phyloP scores from a whole-genome alignment of 352 stramenopile species.

The Globisporangium takayamanum region DNA sequence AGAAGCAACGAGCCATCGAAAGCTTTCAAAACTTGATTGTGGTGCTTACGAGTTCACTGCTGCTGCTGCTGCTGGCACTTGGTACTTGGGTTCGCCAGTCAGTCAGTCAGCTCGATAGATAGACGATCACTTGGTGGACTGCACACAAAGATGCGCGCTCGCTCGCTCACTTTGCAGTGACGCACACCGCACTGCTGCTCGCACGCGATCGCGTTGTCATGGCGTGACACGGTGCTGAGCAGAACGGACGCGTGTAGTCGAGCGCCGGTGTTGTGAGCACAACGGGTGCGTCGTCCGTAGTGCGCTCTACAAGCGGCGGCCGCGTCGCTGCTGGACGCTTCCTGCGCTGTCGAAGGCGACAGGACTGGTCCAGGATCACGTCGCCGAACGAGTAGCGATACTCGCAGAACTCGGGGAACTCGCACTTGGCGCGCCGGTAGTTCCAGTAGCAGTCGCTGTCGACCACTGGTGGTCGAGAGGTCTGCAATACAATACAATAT shows the following conservation, averaged over 20 bases:
- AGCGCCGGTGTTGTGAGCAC: neutral
- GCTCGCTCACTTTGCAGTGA: too few species aligned
- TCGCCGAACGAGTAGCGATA: slow-evolving; percentile 81
- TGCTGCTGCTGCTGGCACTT: too few species aligned
- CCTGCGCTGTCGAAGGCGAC: slow-evolving; percentile 35
- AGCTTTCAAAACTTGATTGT: too few species aligned
- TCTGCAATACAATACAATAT: slow-evolving; percentile 5
- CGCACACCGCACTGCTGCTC: neutral
- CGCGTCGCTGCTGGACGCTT: slow-evolving; percentile 21
- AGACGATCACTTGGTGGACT: too few species aligned
- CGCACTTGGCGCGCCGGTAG: slow-evolving; percentile 61
- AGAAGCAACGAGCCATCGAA: too few species aligned
- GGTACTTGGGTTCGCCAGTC: too few species aligned
- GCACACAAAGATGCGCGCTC: too few species aligned
- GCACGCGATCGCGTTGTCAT: neutral
- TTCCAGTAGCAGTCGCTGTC: slow-evolving; percentile 85
- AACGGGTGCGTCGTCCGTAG: neutral
- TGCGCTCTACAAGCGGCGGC: slow-evolving; percentile 1
- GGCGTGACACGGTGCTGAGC: slow-evolving; percentile 28
- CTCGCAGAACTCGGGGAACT: slow-evolving; percentile 74
- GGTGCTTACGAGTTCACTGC: too few species aligned
- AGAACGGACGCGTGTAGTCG: slow-evolving; percentile 30
- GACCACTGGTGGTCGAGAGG: slow-evolving; percentile 55
- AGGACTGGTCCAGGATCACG: slow-evolving; percentile 78
- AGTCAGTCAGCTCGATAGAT: too few species aligned